Conservation (phyloP, 2,329 filamentous ascomycete species). For the Paecilomyces sp. region DNA sequence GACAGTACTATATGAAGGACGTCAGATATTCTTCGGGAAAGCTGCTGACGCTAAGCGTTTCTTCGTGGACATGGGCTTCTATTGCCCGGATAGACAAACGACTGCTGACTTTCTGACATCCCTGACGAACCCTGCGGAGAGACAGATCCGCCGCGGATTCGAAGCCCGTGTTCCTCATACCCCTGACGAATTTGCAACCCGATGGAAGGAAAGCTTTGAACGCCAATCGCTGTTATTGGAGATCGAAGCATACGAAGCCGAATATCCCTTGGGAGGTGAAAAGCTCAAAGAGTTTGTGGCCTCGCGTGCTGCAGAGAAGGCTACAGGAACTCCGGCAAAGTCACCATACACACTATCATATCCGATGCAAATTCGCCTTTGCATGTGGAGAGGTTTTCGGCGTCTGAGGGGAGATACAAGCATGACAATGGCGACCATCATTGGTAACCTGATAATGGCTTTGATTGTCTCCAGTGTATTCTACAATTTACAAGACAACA, state of each 20-base stretch:
- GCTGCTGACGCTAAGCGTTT: constrained; percentile 54
- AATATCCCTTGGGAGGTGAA: constrained; percentile 37
- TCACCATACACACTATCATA: constrained; percentile 82
- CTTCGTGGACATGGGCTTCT: constrained; percentile 64
- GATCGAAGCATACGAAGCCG: constrained; percentile 37
- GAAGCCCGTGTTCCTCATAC: constrained; percentile 60
- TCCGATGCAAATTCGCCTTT: constrained; percentile 67
- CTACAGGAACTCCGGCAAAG: constrained; percentile 46
- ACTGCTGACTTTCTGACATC: constrained; percentile 68
- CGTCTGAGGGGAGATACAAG: constrained; percentile 70
- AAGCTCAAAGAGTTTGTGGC: constrained; percentile 32
- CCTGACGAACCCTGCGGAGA: constrained; percentile 58
- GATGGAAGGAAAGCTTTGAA: constrained; percentile 50
- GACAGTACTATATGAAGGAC: constrained; percentile 65
- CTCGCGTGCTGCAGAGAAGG: constrained; percentile 37
- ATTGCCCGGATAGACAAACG: constrained; percentile 62
- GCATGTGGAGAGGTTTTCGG: constrained; percentile 72
- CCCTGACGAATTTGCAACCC: constrained; percentile 58
- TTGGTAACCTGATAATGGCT: constrained; percentile 66
- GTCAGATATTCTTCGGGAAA: constrained; percentile 70
- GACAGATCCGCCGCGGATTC: constrained; percentile 51
- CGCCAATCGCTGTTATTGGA: constrained; percentile 34
- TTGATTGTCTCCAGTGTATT: constrained; percentile 77
- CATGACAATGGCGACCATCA: constrained; percentile 59
- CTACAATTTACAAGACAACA: constrained; percentile 61